Evolutionary conservation across 306 rosid genomes (phyloP), one percentile per base, ranked within the genome.

Genomic region (Pterocarpus macrocarpus): DNA sequence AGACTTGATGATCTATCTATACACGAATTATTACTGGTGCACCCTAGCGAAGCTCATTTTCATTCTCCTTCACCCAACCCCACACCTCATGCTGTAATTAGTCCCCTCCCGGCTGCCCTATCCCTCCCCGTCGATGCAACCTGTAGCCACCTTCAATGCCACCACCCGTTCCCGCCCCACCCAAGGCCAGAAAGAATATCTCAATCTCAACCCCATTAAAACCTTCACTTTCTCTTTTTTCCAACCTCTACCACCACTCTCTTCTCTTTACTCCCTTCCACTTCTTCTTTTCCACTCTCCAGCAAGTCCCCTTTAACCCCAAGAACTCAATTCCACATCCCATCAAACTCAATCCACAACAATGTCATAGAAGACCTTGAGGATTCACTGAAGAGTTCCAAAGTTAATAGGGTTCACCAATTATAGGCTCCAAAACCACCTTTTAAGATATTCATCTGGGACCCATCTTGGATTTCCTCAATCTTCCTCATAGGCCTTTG

Each of bases 381-480:
- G 61, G 61, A 55, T 2, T n/a, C 61, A 30, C 61, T 16, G 2
- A 69, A 39, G 7, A 69, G 39, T 76, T 85, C 85, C 17, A 73
- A 64, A 34, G 62, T 32, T 17, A 82, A 68, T 72, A 88, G 85
- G 81, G 55, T 84, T 63, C 70, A 32, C 15, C 84, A 85, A 39
- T 64, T 82, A 17, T 66, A 84, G 55, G 36, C 83, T 7, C 75
- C 45, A 9, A 88, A 91, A 8, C 82, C 82, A 65, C 16, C 81
- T 55, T 84, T 76, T n/a, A 82, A 87, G 71, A 85, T 90, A n/a
- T 83, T 90, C 67, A 83, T 90, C 58, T 87, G 64, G 34, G 94
- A 91, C 85, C 94, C 92, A 17, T 96, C 96, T 14, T 91, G 94
- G 97, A 82, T 91, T 50, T 85, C 92, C 30, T 84, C 91, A 0